phyloP scores from a whole-genome alignment of 2,329 filamentous ascomycete genomes.

The Didymella pomorum region DNA sequence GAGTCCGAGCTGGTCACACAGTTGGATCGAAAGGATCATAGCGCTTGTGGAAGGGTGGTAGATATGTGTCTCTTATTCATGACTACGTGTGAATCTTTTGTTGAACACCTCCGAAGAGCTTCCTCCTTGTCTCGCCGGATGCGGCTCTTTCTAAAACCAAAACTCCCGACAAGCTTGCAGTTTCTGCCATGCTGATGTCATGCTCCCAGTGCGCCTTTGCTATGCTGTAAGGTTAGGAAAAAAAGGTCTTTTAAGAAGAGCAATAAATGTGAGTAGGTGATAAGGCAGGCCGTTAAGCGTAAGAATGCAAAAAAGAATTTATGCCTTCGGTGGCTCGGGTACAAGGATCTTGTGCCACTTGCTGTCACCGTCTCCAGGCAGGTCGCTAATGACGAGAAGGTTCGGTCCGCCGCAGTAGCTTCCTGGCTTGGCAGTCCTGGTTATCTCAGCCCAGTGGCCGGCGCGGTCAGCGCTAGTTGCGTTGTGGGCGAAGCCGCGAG shows the following conservation, averaged over 20 bases:
- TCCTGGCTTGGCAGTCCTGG: constrained; percentile 59
- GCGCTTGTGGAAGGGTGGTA: not conserved
- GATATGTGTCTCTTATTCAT: constrained; percentile 3
- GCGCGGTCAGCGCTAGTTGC: constrained; percentile 34
- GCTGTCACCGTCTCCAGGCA: constrained; percentile 39
- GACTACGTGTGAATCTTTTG: not conserved
- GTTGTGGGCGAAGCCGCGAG: constrained; percentile 33
- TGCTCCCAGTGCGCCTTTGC: constrained; percentile 31
- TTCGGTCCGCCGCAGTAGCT: constrained; percentile 65
- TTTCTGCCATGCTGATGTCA: constrained; percentile 15
- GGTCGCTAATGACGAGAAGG: constrained; percentile 58
- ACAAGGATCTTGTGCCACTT: constrained; percentile 45
- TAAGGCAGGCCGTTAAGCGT: constrained; percentile 21
- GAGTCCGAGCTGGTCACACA: not conserved
- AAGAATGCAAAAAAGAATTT: constrained; percentile 13
- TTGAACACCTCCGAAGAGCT: not conserved
- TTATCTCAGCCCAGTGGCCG: constrained; percentile 48
- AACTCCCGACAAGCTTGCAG: constrained; percentile 14
- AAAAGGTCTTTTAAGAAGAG: constrained; percentile 1
- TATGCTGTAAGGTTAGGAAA: constrained; percentile 25
- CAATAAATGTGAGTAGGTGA: constrained; percentile 4
- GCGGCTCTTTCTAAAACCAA: constrained; percentile 1
- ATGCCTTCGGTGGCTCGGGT: constrained; percentile 32
- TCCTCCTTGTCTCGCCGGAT: constrained; percentile 2
- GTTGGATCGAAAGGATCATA: not conserved